Conservation (phyloP, 768 basidiomycete genomes). For the Phallus indusiatus region DNA sequence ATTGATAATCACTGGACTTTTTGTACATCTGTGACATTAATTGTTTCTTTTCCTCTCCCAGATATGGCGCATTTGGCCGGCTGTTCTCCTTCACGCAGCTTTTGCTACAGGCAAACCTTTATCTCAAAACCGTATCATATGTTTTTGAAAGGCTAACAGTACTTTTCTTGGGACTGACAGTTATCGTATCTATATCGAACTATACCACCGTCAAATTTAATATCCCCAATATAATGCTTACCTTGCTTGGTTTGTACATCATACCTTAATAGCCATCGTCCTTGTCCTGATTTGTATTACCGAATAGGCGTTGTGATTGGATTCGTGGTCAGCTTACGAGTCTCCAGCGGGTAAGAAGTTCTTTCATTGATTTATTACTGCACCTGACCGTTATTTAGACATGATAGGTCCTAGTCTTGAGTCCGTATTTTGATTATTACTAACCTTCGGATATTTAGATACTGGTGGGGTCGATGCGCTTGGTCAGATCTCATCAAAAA, state of each 20-base stretch:
- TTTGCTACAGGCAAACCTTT: slow-evolving; percentile 38
- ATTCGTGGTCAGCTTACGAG: slow-evolving; percentile 52
- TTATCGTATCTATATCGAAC: slow-evolving; percentile 35
- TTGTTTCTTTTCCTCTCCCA: slow-evolving; percentile 5
- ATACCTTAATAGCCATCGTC: not conserved
- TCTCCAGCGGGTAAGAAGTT: slow-evolving; percentile 46
- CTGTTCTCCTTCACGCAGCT: slow-evolving; percentile 49
- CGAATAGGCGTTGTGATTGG: slow-evolving; percentile 48
- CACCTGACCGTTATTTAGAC: not conserved
- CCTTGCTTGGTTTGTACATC: slow-evolving; percentile 40
- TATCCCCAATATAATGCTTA: slow-evolving; percentile 50
- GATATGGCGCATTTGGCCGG: slow-evolving; percentile 61
- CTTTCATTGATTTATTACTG: not conserved
- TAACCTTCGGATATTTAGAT: slow-evolving; percentile 22
- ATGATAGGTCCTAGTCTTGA: slow-evolving; percentile 35
- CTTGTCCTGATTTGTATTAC: not conserved
- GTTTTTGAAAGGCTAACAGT: not conserved
- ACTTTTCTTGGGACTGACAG: too few relatives aligned
- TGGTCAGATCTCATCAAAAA: slow-evolving; percentile 52
- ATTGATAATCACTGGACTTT: slow-evolving; percentile 4
- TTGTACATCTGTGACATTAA: not conserved
- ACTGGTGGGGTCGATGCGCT: slow-evolving; percentile 43
- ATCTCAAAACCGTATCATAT: too few relatives aligned
- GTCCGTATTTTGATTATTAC: not conserved
- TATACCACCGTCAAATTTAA: slow-evolving; percentile 28